Evolutionary conservation across 805 yeast species (phyloP).

Genomic region (Candida nemodendra): DNA sequence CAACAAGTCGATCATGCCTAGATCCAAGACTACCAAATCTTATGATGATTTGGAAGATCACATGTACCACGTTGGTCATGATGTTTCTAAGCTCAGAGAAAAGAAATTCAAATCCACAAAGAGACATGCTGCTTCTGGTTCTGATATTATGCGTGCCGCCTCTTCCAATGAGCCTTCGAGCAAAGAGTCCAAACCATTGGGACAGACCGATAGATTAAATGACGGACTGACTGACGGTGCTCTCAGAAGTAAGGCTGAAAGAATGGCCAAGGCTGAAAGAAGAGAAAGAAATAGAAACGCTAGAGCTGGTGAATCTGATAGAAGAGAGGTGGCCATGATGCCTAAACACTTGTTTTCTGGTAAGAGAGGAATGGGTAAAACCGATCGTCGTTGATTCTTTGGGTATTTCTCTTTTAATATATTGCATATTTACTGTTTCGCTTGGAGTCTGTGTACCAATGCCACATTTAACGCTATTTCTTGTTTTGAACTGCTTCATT

Average conservation of each 20-base stretch:
- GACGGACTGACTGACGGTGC: slow-evolving; percentile 86
- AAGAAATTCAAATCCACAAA: slow-evolving; percentile 22
- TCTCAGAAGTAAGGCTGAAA: slow-evolving; percentile 77
- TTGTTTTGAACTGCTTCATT: too few relatives aligned
- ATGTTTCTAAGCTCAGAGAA: slow-evolving; percentile 62
- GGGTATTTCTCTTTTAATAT: too few relatives aligned
- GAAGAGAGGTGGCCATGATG: slow-evolving; percentile 78
- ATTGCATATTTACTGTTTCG: too few relatives aligned
- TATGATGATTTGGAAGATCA: slow-evolving; percentile 82
- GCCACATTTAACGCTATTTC: too few relatives aligned
- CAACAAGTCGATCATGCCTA: slow-evolving; percentile 85
- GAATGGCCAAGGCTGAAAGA: slow-evolving; percentile 85
- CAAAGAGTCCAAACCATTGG: slow-evolving; percentile 39
- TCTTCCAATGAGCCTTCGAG: slow-evolving; percentile 29
- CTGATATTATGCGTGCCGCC: slow-evolving; percentile 63
- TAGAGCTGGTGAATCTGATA: slow-evolving; percentile 93
- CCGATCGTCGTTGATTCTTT: slow-evolving; percentile 91
- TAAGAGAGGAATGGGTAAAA: slow-evolving; percentile 93
- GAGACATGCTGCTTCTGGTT: slow-evolving; percentile 55
- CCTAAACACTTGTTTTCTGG: slow-evolving; percentile 96
- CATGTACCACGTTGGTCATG: slow-evolving; percentile 88
- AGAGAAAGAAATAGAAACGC: slow-evolving; percentile 91
- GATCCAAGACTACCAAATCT: slow-evolving; percentile 79
- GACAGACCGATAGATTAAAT: slow-evolving; percentile 76
- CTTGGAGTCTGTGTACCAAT: too few relatives aligned